A percentile compares a stretch with the other conserved stretches of the same genome.
Evolutionary conservation across 257 asterid species (phyloP).

Genomic region (Scutellaria barbata): DNA sequence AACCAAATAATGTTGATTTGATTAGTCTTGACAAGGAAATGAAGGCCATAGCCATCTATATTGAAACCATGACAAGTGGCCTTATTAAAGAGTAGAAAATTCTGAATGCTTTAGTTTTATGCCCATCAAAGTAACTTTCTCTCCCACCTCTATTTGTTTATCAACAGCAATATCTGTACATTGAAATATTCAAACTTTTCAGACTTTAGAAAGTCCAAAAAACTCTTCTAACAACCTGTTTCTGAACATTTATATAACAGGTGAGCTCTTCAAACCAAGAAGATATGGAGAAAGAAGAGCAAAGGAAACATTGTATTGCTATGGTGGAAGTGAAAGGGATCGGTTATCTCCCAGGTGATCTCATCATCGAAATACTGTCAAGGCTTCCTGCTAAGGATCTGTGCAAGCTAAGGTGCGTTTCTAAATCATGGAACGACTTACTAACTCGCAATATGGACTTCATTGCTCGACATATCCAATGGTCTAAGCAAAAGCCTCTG

Average conservation of each 20-base stretch:
- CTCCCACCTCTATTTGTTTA: slow-evolving; percentile 23
- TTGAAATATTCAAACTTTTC: slow-evolving; percentile 27
- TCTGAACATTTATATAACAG: not conserved
- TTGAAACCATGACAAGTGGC: not conserved
- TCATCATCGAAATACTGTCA: slow-evolving; percentile 45
- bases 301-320: not conserved
- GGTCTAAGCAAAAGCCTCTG: slow-evolving; percentile 44
- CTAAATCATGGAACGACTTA: slow-evolving; percentile 46
- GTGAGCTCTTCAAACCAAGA: slow-evolving; percentile 3
- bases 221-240: slow-evolving; percentile 8
- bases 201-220: slow-evolving; percentile 20
- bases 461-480: slow-evolving; percentile 36
- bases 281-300: not conserved
- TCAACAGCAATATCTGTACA: not conserved
- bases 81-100: not conserved
- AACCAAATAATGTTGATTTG: slow-evolving; percentile 1
- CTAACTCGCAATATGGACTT: slow-evolving; percentile 41
- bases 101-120: not conserved
- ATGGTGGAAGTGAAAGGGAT: slow-evolving; percentile 37
- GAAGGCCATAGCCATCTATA: slow-evolving; percentile 15
- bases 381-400: slow-evolving; percentile 47
- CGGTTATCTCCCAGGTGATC: slow-evolving; percentile 44
- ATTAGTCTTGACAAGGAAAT: not conserved
- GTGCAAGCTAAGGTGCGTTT: slow-evolving; percentile 51
- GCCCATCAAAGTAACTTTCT: not conserved